Evolutionary conservation across 78 protist genomes (phyloP), one percentile per base, ranked within the genome.

Genomic region (Acrasis kona): DNA sequence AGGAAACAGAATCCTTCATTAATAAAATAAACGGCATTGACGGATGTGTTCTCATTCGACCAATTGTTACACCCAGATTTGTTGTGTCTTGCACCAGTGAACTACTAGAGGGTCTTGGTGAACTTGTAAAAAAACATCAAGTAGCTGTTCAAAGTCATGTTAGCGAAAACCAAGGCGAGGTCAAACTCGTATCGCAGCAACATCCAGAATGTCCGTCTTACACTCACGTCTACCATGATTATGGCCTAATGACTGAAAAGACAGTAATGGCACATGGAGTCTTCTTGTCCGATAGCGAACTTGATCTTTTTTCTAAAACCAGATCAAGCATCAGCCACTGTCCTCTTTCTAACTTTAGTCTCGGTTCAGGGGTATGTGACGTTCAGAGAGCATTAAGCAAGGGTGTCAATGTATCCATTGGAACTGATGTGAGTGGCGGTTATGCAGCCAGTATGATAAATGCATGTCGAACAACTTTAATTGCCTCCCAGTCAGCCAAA

Each of bases 371-470:
- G 66, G 38, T 39, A 12, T 3, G 81, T 34, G 79, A 85, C 29
- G 61, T 88, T 10, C 57, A 86, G 3, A 68, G 76, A 10, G 76
- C 73, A 1, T 30, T 78, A 19, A 57, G 36, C 10, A 27, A 12
- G 37, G 80, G 77, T 30, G 39, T 82, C 12, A 68, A 1, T 3
- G 87, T 92, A 2, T 89, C 90, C 0, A 76, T 92, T 31, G 96
- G 96, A 34, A 92, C 96, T 5, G 96, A 92, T 50, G 65, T 88
- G 8, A 9, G 74, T 1, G 96, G 96, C 38, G 96, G 96, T 64
- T 83, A 10, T 36, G 4, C 67, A 34, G 31, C 86, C 3, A 81
- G 88, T 6, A 90, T 92, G 50, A 82, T 92, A 69, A 28, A 29
- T 34, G 88, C 86, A 1, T 86, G 88, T 30, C 78, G 91, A 19